Evolutionary conservation across 2,329 filamentous ascomycete species (phyloP), one percentile per base, ranked within the genome.

Genomic region (Falciphora oryzae): DNA sequence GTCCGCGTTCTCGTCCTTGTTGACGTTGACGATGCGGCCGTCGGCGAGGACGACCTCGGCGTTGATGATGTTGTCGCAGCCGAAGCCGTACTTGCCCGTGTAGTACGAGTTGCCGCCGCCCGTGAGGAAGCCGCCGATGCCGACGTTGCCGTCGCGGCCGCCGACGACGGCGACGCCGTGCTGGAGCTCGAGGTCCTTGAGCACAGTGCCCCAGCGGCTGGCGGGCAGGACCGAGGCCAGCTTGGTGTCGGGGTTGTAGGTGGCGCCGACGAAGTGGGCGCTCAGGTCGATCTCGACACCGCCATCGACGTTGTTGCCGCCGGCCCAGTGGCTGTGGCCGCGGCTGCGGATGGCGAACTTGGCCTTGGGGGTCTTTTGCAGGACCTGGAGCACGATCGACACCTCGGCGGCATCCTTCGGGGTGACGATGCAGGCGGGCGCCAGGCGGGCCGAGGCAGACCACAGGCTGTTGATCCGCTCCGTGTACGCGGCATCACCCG

Each of bases 1-100:
- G 63, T 80, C 78, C 0, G 69, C n/a, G 64, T 80, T 72, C 6
- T 70, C 59, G 0, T 67, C 63, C 2, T 65, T 66, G 59, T 74
- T 78, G 16, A 75, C 78, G 11, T 75, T 74, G 18, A 79, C 69
- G 60, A 80, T 71, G 2, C 65, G 59, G 4, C 79, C 78, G 64
- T 73, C 69, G 2, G 74, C 75, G 1, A 79, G 74, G 10, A 81
- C 78, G 32, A 81, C 72, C 64, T 79, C 71, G 63, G 71, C 77
- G 64, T 73, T 74, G 50, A 68, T 59, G 7, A 79, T 71, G 57
- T 71, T 77, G 66, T 78, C 78, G 65, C 74, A 76, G 35, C 70
- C 74, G 53, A 76, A 75, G 4, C 79, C 79, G 63, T 75, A 59
- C 61, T 62, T 64, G 50, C 62, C 64, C 31, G 63, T 62, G 25